Percentiles rank a stretch among this genome's conserved stretches.
phyloP scores from a whole-genome alignment of 768 basidiomycete species.

The Omphalotus guepiniiformis region DNA sequence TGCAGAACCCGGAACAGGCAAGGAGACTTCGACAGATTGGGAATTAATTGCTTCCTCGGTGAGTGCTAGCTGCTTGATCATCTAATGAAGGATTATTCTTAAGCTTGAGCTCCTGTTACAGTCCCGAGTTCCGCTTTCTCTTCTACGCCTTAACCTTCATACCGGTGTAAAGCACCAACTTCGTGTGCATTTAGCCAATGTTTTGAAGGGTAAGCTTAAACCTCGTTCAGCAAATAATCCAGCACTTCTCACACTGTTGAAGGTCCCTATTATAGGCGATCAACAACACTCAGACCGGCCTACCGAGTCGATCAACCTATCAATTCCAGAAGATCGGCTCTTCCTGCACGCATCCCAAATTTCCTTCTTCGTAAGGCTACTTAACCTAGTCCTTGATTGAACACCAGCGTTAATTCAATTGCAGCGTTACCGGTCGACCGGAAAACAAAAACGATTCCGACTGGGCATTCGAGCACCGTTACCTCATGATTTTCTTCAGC shows the following conservation, averaged over 20 bases:
- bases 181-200: constrained; percentile 55
- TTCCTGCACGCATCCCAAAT: constrained; percentile 59
- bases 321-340: constrained; percentile 40
- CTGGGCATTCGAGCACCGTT: constrained; percentile 53
- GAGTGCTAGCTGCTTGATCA: no score
- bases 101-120: no score
- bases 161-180: constrained; percentile 72
- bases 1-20: constrained; percentile 22
- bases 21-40: constrained; percentile 48
- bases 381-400: neutral
- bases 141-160: constrained; percentile 51
- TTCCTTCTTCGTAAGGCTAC: constrained; percentile 46
- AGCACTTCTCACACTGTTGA: constrained; percentile 3
- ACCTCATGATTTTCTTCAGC: constrained; percentile 47
- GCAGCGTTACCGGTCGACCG: constrained; percentile 45
- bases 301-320: constrained; percentile 3
- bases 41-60: constrained; percentile 57
- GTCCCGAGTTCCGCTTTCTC: constrained; percentile 43
- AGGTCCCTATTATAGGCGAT: constrained; percentile 69
- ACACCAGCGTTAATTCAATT: neutral
- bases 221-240: constrained; percentile 1
- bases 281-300: constrained; percentile 32
- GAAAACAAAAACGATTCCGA: constrained; percentile 43
- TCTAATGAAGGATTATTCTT: no score
- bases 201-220: constrained; percentile 39